phyloP scores from a whole-genome alignment of 2,329 filamentous ascomycete genomes.

The Sphaceloma murrayae region DNA sequence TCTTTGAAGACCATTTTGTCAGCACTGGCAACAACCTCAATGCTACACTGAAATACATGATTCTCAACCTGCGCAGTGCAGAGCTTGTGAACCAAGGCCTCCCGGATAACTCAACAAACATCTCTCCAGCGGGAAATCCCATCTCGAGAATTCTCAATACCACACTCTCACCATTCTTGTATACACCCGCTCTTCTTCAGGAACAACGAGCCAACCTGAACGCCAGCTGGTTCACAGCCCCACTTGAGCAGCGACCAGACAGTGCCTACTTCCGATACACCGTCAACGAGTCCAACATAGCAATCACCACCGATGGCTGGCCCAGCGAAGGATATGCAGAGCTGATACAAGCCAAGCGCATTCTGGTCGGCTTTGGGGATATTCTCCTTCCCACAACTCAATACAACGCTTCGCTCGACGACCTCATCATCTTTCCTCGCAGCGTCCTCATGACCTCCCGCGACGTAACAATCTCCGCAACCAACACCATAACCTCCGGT shows the following conservation, averaged over 20 bases:
- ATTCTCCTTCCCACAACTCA: constrained; percentile 48
- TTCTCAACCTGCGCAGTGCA: constrained; percentile 52
- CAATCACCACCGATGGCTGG: constrained; percentile 51
- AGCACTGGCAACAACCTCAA: constrained; percentile 46
- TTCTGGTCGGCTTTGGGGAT: constrained; percentile 47
- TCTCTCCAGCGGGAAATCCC: background rate
- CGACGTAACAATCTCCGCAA: constrained; percentile 28
- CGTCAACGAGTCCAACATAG: constrained; percentile 27
- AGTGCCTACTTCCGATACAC: constrained; percentile 44
- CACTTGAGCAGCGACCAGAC: constrained; percentile 37
- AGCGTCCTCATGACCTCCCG: constrained; percentile 35
- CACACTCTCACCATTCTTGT: constrained; percentile 44
- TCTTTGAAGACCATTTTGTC: constrained; percentile 46
- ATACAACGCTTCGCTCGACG: constrained; percentile 48
- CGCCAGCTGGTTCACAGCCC: constrained; percentile 42
- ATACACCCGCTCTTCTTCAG: constrained; percentile 42
- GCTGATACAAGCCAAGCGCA: constrained; percentile 43
- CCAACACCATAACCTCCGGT: constrained; percentile 39
- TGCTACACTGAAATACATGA: constrained; percentile 45
- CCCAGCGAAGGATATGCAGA: constrained; percentile 52
- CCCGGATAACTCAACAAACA: background rate
- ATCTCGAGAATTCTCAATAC: constrained; percentile 32
- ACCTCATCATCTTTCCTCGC: constrained; percentile 42
- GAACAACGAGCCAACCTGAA: constrained; percentile 49
- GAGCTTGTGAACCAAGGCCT: constrained; percentile 23